Base-by-base conservation (phyloP, 2,329 filamentous ascomycete genomes). In the Chaetomiaceae sp. region DNA sequence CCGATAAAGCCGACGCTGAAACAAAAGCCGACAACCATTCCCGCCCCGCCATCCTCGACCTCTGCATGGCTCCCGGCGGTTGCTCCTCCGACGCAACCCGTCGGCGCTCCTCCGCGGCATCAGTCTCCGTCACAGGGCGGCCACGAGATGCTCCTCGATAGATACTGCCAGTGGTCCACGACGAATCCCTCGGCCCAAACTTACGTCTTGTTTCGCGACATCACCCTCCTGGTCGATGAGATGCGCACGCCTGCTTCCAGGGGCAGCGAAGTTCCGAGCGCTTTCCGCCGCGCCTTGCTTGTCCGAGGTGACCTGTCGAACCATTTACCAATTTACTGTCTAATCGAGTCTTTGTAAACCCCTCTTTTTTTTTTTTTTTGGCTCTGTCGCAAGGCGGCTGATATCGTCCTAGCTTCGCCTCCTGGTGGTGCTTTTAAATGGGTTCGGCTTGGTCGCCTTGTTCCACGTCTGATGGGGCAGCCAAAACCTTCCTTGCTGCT, bases 31-130 rank as follows among this genome's bases (percentile, higher is more conserved):
- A n/a, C 4, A n/a, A 26, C 11, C 20, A 38, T 9, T 10, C 38
- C 26, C 50, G 47, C 6, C 51, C 55, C 1, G 55, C 36, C 9
- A 63, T 79, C 17, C 68, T 81, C 1, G 76, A 81, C 51, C 64
- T 78, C 50, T 78, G 76, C 57, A 71, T 74, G 63, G 76, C 76
- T 0, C 76, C 76, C 0, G 76, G 76, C 4, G 76, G 71, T 1
- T 81, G 76, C 51, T 58, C 0, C 50, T 76, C 20, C 29, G 56
- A 4, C 48, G 53, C 10, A 72, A 70, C 39, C 67, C 60, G 0
- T 27, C 38, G 0, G 62, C 70, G 3, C 44, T 22, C 0, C 58
- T 59, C 15, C 56, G 65, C 14, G 67, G 62, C 0, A 66, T 77
- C 46, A 75, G 57, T 24, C 59, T 78, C 9, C 43, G 0, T 33